A percentile compares a stretch with the other conserved stretches of the same genome.
Evolutionary conservation across 2,329 filamentous ascomycete species (phyloP).

Genomic region (Macrophomina pseudophaseolina): DNA sequence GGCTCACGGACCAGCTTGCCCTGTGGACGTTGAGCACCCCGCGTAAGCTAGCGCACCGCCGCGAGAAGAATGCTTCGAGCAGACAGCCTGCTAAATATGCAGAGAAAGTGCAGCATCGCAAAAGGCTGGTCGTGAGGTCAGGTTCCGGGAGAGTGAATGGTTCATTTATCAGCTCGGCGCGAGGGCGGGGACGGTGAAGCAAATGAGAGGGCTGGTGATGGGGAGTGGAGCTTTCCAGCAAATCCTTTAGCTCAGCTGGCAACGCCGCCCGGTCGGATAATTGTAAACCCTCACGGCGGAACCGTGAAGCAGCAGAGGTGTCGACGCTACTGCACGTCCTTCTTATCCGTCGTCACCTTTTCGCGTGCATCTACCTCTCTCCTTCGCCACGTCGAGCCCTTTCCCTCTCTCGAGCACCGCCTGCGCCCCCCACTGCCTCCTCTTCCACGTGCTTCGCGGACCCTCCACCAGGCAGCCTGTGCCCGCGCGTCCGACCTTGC

Average conservation of each 20-base stretch:
- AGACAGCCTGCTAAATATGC: not conserved
- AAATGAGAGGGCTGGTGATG: conserved; percentile 15
- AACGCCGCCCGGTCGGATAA: conserved; percentile 9
- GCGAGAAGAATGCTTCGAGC: not conserved
- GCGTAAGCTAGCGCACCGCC: not conserved
- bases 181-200: conserved; percentile 12
- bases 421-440: conserved; percentile 6
- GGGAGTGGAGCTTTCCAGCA: conserved; percentile 21
- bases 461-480: conserved; percentile 8
- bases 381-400: conserved; percentile 13
- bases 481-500: conserved; percentile 25
- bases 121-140: not conserved
- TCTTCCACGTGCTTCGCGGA: conserved; percentile 14
- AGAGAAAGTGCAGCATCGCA: not conserved
- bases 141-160: not conserved
- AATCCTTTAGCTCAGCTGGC: conserved; percentile 24
- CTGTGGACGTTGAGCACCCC: not conserved
- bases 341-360: conserved; percentile 24
- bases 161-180: not conserved
- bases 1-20: not conserved
- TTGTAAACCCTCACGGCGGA: conserved; percentile 11
- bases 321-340: conserved; percentile 19
- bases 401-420: conserved; percentile 3
- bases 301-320: conserved; percentile 16
- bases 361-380: conserved; percentile 24